Evolutionary conservation across 2,329 filamentous ascomycete genomes (phyloP).

Genomic region (Chalaropsis ovoidea): DNA sequence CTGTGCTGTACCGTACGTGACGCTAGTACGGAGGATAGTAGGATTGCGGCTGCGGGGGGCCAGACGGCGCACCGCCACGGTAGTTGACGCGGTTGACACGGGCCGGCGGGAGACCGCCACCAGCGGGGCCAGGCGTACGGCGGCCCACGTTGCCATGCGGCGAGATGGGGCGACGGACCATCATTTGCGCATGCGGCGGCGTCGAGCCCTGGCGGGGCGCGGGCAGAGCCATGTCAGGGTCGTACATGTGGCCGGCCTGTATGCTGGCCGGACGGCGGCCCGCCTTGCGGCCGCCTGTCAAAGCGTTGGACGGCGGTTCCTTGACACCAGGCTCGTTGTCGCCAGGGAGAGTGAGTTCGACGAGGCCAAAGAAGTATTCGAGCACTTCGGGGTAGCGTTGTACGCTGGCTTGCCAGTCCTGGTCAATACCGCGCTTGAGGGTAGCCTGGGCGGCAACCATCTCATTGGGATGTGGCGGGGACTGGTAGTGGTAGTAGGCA

Average conservation of each 20-base stretch:
- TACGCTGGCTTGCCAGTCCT: constrained; percentile 67
- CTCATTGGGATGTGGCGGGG: constrained; percentile 50
- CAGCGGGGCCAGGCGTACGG: constrained; percentile 18
- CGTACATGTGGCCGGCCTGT: constrained; percentile 32
- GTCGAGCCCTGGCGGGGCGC: constrained; percentile 34
- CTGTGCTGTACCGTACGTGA: not conserved
- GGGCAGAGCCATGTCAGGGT: constrained; percentile 25
- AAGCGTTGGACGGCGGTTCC: constrained; percentile 49
- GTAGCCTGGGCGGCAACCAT: constrained; percentile 54
- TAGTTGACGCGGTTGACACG: constrained; percentile 11
- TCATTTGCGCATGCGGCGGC: constrained; percentile 32
- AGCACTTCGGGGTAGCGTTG: constrained; percentile 71
- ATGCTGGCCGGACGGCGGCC: constrained; percentile 35
- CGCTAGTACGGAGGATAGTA: constrained; percentile 17
- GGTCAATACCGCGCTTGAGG: constrained; percentile 64
- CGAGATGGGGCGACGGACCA: constrained; percentile 35
- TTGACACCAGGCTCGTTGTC: constrained; percentile 52
- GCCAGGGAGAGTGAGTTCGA: constrained; percentile 53
- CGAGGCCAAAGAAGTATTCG: constrained; percentile 66
- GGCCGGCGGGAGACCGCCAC: constrained; percentile 11
- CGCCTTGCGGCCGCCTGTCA: constrained; percentile 41
- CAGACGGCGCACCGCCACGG: constrained; percentile 5
- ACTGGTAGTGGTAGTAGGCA: constrained; percentile 48
- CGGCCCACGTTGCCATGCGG: constrained; percentile 26
- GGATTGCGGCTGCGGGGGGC: not conserved